phyloP scores from a whole-genome alignment of 2,329 filamentous ascomycete genomes.

The Lecanoromycetidae sp. region DNA sequence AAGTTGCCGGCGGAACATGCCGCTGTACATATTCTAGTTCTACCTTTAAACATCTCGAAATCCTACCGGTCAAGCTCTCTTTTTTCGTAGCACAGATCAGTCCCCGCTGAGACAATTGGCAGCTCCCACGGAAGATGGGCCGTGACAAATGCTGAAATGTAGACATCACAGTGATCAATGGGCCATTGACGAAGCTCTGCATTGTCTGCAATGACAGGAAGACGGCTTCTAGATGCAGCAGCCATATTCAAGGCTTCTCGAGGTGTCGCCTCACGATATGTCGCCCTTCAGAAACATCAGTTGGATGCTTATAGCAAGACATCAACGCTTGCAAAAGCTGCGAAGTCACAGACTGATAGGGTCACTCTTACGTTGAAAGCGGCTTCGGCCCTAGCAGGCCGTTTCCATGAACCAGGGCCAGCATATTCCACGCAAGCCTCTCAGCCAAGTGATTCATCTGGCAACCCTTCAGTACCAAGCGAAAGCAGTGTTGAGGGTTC shows the following conservation, averaged over 20 bases:
- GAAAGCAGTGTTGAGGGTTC: conserved; percentile 19
- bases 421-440: conserved; percentile 15
- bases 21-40: no score
- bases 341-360: conserved; percentile 50
- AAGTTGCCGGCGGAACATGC: no score
- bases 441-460: conserved; percentile 15
- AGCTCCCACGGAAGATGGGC: neutral
- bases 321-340: conserved; percentile 50
- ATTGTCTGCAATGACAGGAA: conserved; percentile 40
- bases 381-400: conserved; percentile 45
- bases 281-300: conserved; percentile 47
- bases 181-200: neutral
- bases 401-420: conserved; percentile 40
- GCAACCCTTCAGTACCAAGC: conserved; percentile 14
- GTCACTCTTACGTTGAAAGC: conserved; percentile 50
- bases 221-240: conserved; percentile 58
- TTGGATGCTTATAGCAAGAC: conserved; percentile 52
- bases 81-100: no score
- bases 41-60: no score
- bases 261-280: conserved; percentile 52
- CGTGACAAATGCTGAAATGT: neutral
- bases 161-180: neutral
- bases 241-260: conserved; percentile 58
- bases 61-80: no score
- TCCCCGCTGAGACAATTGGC: no score